Conservation (phyloP, 2,329 filamentous ascomycete species). For the Drechslerella stenobrocha region DNA sequence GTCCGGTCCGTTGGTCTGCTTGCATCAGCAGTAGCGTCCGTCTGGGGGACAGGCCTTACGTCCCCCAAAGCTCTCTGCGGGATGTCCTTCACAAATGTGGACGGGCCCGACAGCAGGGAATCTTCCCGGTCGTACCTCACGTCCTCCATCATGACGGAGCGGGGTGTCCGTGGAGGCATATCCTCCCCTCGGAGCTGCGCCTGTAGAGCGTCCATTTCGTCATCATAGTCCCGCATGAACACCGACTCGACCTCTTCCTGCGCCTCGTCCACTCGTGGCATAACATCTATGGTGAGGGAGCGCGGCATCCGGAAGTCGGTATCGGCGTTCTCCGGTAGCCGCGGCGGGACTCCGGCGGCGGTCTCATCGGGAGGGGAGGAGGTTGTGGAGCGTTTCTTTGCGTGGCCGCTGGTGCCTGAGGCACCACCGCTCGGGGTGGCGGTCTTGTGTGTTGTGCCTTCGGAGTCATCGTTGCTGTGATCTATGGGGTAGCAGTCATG, state of each 20-base stretch:
- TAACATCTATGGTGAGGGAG: slow-evolving; percentile 41
- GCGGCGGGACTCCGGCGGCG: slow-evolving; percentile 37
- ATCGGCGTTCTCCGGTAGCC: slow-evolving; percentile 33
- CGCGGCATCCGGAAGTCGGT: slow-evolving; percentile 30
- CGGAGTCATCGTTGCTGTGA: slow-evolving; percentile 4
- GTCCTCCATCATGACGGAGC: slow-evolving; percentile 39
- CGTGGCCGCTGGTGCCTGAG: slow-evolving; percentile 10
- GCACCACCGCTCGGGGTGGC: not conserved
- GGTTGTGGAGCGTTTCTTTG: slow-evolving; percentile 46
- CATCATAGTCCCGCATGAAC: slow-evolving; percentile 44
- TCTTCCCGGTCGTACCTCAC: slow-evolving; percentile 30
- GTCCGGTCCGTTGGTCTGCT: slow-evolving; percentile 14
- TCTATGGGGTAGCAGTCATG: not conserved
- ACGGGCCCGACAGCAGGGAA: not conserved
- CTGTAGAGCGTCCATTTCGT: slow-evolving; percentile 39
- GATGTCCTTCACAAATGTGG: not conserved
- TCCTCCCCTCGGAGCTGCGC: slow-evolving; percentile 38
- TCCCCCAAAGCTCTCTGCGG: not conserved
- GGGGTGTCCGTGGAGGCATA: slow-evolving; percentile 30
- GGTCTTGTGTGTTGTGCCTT: slow-evolving; percentile 15
- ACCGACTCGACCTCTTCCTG: slow-evolving; percentile 45
- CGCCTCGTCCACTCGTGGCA: slow-evolving; percentile 37
- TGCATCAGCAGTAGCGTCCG: not conserved
- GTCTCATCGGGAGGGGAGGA: slow-evolving; percentile 45
- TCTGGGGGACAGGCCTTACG: slow-evolving; percentile 7